These are phyloP conservation scores for Vanrija sp. DNA, from an alignment of 1,284 basidiomycete species.

Conservation along the genomic window DNA sequence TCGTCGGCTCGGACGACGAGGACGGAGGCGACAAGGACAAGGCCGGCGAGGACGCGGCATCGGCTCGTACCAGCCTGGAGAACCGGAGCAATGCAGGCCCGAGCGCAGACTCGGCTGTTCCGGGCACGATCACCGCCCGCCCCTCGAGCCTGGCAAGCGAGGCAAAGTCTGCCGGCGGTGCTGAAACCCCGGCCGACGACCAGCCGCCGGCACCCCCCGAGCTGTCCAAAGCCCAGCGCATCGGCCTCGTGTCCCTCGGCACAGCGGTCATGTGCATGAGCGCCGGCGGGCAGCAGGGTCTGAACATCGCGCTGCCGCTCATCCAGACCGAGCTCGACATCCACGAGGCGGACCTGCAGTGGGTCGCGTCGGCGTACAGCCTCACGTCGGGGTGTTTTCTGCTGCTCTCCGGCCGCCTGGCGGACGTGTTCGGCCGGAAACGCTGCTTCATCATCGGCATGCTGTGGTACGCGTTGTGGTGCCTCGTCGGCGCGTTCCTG, in stretches of 20 bases:
- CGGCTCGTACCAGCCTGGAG: no score
- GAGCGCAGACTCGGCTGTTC: no score
- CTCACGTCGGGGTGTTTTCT: slow-evolving; percentile 42
- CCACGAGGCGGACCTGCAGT: slow-evolving; percentile 28
- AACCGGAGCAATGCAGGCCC: not conserved
- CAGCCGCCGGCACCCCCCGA: slow-evolving; percentile 6
- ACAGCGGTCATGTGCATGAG: slow-evolving; percentile 26
- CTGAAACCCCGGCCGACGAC: not conserved
- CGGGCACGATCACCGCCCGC: no score
- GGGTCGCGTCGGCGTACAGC: slow-evolving; percentile 41
- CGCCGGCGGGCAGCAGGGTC: slow-evolving; percentile 12
- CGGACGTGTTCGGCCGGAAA: slow-evolving; percentile 42
- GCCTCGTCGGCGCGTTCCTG: slow-evolving; percentile 37
- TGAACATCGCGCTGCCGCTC: slow-evolving; percentile 43
- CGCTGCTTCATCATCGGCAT: slow-evolving; percentile 38
- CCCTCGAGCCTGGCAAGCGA: no score
- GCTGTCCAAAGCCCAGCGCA: slow-evolving; percentile 16
- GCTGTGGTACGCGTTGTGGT: slow-evolving; percentile 34
- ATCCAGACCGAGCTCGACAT: slow-evolving; percentile 36
- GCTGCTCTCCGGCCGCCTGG: slow-evolving; percentile 40
- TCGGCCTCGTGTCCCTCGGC: slow-evolving; percentile 25
- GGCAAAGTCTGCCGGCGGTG: no score
- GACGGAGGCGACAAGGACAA: not conserved
- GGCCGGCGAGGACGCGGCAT: no score
- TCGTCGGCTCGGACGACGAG: not conserved